Percentiles rank a stretch among this genome's conserved stretches.
Conservation (phyloP, 106 monocot genomes). For the Dendrobium catenatum region DNA sequence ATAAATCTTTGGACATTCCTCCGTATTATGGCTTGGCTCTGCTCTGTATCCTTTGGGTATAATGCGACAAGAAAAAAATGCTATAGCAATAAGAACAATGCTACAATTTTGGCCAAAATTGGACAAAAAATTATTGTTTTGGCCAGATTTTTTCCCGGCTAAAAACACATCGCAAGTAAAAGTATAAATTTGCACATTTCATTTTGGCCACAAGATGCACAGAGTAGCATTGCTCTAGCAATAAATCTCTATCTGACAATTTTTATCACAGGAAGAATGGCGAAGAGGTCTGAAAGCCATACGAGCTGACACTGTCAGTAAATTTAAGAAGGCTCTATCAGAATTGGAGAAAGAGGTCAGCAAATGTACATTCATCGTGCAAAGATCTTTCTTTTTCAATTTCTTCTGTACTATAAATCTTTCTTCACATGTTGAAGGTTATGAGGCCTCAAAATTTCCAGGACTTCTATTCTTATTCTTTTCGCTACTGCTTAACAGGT, state of each 20-base stretch:
- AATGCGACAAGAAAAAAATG: background rate
- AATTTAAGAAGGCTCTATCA: constrained; percentile 68
- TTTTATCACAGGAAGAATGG: constrained; percentile 71
- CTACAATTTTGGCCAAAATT: background rate
- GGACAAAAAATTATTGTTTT: background rate
- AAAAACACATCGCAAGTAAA: background rate
- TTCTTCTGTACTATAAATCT: background rate
- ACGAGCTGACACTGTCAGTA: constrained; percentile 59
- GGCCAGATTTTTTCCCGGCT: background rate
- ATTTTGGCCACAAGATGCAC: background rate
- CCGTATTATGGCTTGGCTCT: background rate
- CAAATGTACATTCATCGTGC: background rate
- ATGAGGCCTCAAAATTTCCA: constrained; percentile 54
- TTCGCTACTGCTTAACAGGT: constrained; percentile 93
- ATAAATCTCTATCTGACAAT: background rate
- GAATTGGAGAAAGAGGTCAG: constrained; percentile 67
- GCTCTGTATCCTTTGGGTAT: background rate
- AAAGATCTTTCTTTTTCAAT: background rate
- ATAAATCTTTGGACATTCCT: background rate
- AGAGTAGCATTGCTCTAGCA: background rate
- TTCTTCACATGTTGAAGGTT: constrained; percentile 35
- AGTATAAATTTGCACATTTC: background rate
- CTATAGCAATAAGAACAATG: background rate
- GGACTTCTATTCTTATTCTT: constrained; percentile 84
- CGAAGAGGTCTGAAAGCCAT: constrained; percentile 65